Conservation (phyloP, 225 moss, liverwort and hornwort genomes). For the Bryum argenteum region DNA sequence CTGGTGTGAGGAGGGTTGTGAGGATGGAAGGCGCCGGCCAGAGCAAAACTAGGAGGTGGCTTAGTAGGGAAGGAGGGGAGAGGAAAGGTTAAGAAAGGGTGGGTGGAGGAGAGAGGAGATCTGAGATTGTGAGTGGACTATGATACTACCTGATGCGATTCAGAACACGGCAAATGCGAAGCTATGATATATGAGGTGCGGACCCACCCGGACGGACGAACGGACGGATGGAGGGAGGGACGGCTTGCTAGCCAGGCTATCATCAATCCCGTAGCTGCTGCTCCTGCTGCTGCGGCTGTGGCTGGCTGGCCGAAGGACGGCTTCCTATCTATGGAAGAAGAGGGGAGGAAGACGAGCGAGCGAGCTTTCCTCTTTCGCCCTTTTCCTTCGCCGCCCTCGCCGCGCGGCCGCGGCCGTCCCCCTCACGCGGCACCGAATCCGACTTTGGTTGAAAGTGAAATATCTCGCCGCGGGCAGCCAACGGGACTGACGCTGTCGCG, state of each 20-base stretch:
- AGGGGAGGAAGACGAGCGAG: too few species aligned
- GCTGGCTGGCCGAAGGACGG: neutral
- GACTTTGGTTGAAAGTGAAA: neutral
- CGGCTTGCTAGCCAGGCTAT: neutral
- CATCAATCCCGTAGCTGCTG: neutral
- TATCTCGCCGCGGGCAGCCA: constrained; percentile 12
- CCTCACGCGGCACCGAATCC: neutral
- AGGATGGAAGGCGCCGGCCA: neutral
- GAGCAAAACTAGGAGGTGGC: too few species aligned
- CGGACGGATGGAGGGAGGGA: neutral
- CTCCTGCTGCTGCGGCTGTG: neutral
- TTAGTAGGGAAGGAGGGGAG: too few species aligned
- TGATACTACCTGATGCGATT: neutral
- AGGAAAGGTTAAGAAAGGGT: too few species aligned
- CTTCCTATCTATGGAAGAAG: too few species aligned
- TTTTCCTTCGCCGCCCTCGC: neutral
- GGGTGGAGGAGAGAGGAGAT: neutral
- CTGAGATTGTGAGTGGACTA: neutral
- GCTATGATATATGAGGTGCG: neutral
- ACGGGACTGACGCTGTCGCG: neutral
- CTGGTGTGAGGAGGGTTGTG: too few species aligned
- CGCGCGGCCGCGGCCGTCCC: neutral
- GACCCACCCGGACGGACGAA: neutral
- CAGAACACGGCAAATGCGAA: neutral
- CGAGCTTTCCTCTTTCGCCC: too few species aligned